phyloP scores from a whole-genome alignment of 164 flowering plant species.

The Aristolochia fimbriata region DNA sequence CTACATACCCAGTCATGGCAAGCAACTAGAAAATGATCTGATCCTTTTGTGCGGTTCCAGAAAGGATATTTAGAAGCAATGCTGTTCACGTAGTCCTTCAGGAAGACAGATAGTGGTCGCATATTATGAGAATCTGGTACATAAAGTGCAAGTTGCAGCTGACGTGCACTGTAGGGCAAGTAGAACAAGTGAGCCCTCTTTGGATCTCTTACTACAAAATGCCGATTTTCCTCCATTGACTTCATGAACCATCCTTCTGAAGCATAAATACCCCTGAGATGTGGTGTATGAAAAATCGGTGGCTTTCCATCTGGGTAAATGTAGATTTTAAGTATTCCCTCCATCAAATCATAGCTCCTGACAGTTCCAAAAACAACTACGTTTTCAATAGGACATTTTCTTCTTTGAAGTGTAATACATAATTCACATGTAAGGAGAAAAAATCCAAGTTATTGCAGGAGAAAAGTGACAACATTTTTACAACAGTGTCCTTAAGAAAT shows the following conservation, averaged over 20 bases:
- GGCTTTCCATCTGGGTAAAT: conserved; percentile 15
- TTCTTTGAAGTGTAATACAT: no score
- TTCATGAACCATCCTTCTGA: conserved; percentile 27
- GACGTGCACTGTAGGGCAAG: conserved; percentile 20
- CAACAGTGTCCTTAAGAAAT: neutral
- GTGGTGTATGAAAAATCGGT: conserved; percentile 20
- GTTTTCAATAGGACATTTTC: no score
- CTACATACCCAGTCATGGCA: conserved; percentile 23
- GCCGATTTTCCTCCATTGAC: conserved; percentile 15
- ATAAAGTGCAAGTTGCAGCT: conserved; percentile 15
- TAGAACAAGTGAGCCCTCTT: conserved; percentile 18
- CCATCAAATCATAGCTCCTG: conserved; percentile 25
- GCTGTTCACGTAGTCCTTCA: conserved; percentile 18
- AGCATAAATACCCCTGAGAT: conserved; percentile 20
- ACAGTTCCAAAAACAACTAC: conserved; percentile 2
- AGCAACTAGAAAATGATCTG: conserved; percentile 23
- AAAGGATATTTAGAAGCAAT: conserved; percentile 20
- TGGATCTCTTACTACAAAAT: conserved; percentile 18
- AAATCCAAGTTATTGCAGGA: neutral
- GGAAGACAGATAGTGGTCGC: conserved; percentile 14
- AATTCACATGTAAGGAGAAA: neutral
- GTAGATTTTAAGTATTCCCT: conserved; percentile 15
- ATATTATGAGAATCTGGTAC: conserved; percentile 19
- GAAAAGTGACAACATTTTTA: neutral
- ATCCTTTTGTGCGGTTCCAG: conserved; percentile 19